These are phyloP conservation scores for Tylopilus sp. DNA, from an alignment of 768 basidiomycete species.

Conservation along the genomic window DNA sequence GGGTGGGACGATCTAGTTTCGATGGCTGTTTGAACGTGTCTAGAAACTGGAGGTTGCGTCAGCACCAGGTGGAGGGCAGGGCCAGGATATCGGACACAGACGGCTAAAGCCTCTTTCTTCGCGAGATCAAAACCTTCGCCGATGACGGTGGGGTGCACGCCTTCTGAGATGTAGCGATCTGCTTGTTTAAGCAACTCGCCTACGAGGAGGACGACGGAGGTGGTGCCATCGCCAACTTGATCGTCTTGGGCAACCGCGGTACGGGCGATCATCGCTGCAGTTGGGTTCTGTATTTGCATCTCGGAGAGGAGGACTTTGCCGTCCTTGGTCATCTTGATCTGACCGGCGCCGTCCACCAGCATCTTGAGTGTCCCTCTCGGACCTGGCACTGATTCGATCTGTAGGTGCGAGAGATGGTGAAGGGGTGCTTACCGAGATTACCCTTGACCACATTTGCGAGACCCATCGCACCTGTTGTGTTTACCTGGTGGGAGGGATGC, in stretches of 20 bases:
- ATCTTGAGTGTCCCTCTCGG: constrained; percentile 98
- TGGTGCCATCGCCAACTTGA: constrained; percentile 98
- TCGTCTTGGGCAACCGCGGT: constrained; percentile 99
- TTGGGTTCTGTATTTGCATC: constrained; percentile 99
- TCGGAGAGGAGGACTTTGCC: constrained; percentile 97
- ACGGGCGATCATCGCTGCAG: constrained; percentile 97
- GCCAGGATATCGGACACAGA: constrained; percentile 41
- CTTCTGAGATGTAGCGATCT: constrained; percentile 96
- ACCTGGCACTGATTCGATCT: constrained; percentile 48
- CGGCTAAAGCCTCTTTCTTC: constrained; percentile 89
- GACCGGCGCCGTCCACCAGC: constrained; percentile 97
- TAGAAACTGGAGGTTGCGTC: constrained; percentile 64
- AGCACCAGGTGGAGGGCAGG: constrained; percentile 14
- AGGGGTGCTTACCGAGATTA: constrained; percentile 74
- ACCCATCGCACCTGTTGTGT: constrained; percentile 93
- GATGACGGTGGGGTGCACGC: constrained; percentile 96
- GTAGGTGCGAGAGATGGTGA: constrained; percentile 12
- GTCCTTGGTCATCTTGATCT: constrained; percentile 99
- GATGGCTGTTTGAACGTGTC: constrained; percentile 81
- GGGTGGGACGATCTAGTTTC: constrained; percentile 81
- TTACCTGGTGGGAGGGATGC: constrained; percentile 55
- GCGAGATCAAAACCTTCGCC: constrained; percentile 95
- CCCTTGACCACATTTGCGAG: constrained; percentile 96
- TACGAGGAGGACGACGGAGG: constrained; percentile 92
- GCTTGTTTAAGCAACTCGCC: constrained; percentile 96